Conservation (phyloP, 2,329 filamentous ascomycete genomes). For the Ophiostoma sp. region DNA sequence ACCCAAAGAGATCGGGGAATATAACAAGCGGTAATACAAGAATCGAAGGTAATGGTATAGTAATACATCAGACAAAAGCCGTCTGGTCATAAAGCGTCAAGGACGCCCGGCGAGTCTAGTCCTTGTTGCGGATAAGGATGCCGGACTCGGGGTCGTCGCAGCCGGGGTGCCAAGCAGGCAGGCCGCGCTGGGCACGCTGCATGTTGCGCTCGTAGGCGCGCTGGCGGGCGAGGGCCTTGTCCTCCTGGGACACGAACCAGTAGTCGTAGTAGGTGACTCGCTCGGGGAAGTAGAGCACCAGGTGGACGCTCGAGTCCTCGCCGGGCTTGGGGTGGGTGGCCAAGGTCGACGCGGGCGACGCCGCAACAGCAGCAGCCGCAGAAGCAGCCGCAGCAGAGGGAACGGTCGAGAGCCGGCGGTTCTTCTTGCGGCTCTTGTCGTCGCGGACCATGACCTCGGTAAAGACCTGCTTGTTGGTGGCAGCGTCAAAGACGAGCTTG, state of each 20-base stretch:
- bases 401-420: slow-evolving; percentile 17
- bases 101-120: slow-evolving; percentile 1
- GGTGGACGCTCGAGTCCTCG: slow-evolving; percentile 27
- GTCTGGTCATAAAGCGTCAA: not conserved
- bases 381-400: not conserved
- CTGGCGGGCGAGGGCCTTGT: slow-evolving; percentile 28
- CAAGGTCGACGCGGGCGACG: not conserved
- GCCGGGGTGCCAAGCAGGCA: slow-evolving; percentile 28
- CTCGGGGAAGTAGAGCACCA: slow-evolving; percentile 30
- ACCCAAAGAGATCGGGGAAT: slow-evolving; percentile 17
- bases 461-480: slow-evolving; percentile 27
- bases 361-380: not conserved
- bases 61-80: not conserved
- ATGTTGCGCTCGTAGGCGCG: slow-evolving; percentile 28
- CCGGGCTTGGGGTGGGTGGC: slow-evolving; percentile 17
- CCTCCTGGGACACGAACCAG: slow-evolving; percentile 29
- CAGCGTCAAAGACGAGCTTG: slow-evolving; percentile 27
- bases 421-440: slow-evolving; percentile 28
- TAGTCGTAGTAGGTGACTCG: slow-evolving; percentile 29
- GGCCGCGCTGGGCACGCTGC: slow-evolving; percentile 27
- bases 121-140: slow-evolving; percentile 28
- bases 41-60: not conserved
- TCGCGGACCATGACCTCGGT: slow-evolving; percentile 30
- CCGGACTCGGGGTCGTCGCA: slow-evolving; percentile 28
- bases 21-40: slow-evolving; percentile 13